Evolutionary conservation across 1,284 basidiomycete species (phyloP), one percentile per base, ranked within the genome.

Genomic region (Microbotryum saponariae): DNA sequence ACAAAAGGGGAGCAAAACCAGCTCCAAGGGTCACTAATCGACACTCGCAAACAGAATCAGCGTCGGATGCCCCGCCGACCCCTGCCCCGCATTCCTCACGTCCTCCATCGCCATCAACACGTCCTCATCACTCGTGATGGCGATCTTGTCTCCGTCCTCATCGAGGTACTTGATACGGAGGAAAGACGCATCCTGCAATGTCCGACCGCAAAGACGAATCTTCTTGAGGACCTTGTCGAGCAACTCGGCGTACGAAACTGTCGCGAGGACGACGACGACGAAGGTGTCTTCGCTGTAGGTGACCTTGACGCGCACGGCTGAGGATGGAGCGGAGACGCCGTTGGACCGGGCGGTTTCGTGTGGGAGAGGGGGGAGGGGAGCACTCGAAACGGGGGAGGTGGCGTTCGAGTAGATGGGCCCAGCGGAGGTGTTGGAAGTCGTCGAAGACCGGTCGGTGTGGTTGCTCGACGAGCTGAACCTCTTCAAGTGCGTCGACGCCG

Each of bases 181-280:
- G 73, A 87, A 84, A 48, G 85, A 25, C 4, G 60, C 84, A 46
- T 87, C 79, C 59, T 85, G 80, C 4, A 85, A 54, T 59, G 69
- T 61, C 64, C 72, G 66, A 25, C 89, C 88, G 73, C 90, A 92
- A 21, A 92, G 78, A 25, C 89, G 82, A 69, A 97, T 89, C 82
- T 97, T 97, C 78, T 87, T 86, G 33, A 88, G 85, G 4, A 97
- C 90, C 74, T 88, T 88, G 73, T 92, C 88, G 62, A 92, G 85
- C 53, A 98, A 80, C 45, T 91, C 87, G 60, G 78, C 79, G 74
- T 87, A 94, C 71, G 87, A 82, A 23, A 88, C 88, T 61, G 80
- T 77, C 47, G 85, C 80, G 45, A 89, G 82, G 14, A 94, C 88
- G 74, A 91, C 89, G 63, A 97, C 89, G 65, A 92, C 86, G 74